Evolutionary conservation across 2,329 filamentous ascomycete species (phyloP).

Genomic region (Fusarium caatingaense): DNA sequence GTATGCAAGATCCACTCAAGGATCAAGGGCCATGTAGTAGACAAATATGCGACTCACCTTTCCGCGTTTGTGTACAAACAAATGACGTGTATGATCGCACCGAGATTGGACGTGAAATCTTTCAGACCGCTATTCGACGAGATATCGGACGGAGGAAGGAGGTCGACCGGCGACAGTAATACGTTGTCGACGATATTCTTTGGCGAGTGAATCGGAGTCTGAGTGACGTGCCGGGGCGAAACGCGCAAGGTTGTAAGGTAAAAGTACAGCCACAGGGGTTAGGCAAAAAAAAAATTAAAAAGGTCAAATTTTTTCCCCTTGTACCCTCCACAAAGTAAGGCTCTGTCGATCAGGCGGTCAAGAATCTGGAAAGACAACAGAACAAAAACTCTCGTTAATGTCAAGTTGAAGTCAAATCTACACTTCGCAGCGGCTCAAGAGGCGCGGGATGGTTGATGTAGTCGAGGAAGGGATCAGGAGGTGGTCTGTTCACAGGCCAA

Average conservation of each 20-base stretch:
- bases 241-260: slow-evolving; percentile 22
- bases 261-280: slow-evolving; percentile 19
- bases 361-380: slow-evolving; percentile 11
- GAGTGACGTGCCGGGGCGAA: slow-evolving; percentile 14
- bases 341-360: slow-evolving; percentile 29
- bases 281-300: slow-evolving; percentile 28
- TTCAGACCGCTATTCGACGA: slow-evolving; percentile 33
- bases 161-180: slow-evolving; percentile 46
- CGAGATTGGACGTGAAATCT: slow-evolving; percentile 18
- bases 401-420: slow-evolving; percentile 18
- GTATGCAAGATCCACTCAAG: slow-evolving; percentile 27
- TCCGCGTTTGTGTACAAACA: slow-evolving; percentile 37
- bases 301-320: slow-evolving; percentile 16
- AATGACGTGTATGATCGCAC: slow-evolving; percentile 42
- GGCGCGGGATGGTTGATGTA: slow-evolving; percentile 33
- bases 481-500: slow-evolving; percentile 47
- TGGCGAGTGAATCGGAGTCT: slow-evolving; percentile 14
- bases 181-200: slow-evolving; percentile 28
- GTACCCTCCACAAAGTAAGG: slow-evolving; percentile 28
- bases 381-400: slow-evolving; percentile 21
- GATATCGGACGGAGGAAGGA: slow-evolving; percentile 19
- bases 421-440: slow-evolving; percentile 14
- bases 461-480: slow-evolving; percentile 43
- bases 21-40: slow-evolving; percentile 9
- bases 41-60: slow-evolving; percentile 39